Evolutionary conservation across 306 rosid genomes (phyloP).

Genomic region (Lagenaria siceraria): DNA sequence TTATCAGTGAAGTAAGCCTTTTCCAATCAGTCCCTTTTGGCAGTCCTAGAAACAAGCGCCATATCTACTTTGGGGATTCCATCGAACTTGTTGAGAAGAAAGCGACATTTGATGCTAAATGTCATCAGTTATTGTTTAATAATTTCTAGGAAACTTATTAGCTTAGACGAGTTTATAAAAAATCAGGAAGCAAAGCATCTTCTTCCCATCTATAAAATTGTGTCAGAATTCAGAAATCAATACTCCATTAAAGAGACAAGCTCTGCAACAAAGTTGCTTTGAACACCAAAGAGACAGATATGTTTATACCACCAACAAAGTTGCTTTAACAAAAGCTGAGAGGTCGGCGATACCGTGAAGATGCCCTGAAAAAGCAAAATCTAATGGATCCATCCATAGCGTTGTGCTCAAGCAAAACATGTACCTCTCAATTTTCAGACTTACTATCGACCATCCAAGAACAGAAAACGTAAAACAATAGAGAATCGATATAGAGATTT

Average conservation of each 20-base stretch:
- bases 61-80: neutral
- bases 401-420: neutral
- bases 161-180: neutral
- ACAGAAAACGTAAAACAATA: too few species aligned
- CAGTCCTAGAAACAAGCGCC: neutral
- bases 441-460: too few species aligned
- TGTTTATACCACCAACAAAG: neutral
- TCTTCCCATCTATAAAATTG: neutral
- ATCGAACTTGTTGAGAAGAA: neutral
- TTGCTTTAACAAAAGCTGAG: conserved; percentile 1
- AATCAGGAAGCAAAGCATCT: neutral
- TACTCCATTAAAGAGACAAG: neutral
- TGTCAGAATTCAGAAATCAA: neutral
- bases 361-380: conserved; percentile 8
- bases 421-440: neutral
- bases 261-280: conserved; percentile 1
- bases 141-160: neutral
- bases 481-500: too few species aligned
- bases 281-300: neutral
- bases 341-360: neutral
- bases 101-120: neutral
- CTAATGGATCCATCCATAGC: neutral
- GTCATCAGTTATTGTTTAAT: neutral
- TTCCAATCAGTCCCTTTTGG: neutral
- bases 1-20: neutral